Percentiles rank a stretch among this genome's conserved stretches.
Evolutionary conservation across 2,329 filamentous ascomycete genomes (phyloP).

Genomic region (Xylariaceae sp.): DNA sequence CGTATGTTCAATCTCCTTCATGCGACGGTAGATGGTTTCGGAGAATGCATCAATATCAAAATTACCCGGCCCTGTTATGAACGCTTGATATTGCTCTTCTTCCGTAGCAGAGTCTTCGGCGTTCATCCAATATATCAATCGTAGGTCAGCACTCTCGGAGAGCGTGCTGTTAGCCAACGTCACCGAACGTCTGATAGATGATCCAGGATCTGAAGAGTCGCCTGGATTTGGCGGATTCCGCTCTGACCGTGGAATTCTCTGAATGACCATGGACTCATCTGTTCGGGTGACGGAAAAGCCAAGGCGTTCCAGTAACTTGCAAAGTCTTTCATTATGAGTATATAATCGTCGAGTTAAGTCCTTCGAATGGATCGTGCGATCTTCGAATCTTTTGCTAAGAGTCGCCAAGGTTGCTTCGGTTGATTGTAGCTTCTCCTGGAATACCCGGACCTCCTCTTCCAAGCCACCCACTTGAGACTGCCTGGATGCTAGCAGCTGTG

Average conservation of each 20-base stretch:
- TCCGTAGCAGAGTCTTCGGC: conserved; percentile 61
- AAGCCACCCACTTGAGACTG: conserved; percentile 70
- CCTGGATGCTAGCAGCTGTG: conserved; percentile 66
- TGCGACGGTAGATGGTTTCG: conserved; percentile 79
- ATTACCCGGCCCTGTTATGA: conserved; percentile 64
- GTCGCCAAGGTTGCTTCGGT: conserved; percentile 48
- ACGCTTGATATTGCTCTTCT: conserved; percentile 66
- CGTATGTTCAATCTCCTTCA: conserved; percentile 89
- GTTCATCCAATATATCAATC: conserved; percentile 78
- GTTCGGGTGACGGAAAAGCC: conserved; percentile 77
- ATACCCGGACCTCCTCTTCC: conserved; percentile 67
- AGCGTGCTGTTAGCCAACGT: conserved; percentile 49
- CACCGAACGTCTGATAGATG: conserved; percentile 49
- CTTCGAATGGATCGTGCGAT: conserved; percentile 67
- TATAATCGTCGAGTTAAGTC: conserved; percentile 81
- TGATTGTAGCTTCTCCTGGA: conserved; percentile 58
- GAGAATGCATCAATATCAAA: conserved; percentile 82
- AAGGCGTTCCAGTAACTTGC: conserved; percentile 75
- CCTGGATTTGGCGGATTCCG: conserved; percentile 52
- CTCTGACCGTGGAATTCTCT: conserved; percentile 61
- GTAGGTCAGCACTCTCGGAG: conserved; percentile 61
- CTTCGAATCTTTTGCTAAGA: conserved; percentile 56
- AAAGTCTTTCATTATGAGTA: conserved; percentile 77
- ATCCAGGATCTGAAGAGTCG: conserved; percentile 52
- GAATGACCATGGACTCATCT: conserved; percentile 66